Evolutionary conservation across 2,329 filamentous ascomycete species (phyloP).

Genomic region (Hypoxylon sp.): DNA sequence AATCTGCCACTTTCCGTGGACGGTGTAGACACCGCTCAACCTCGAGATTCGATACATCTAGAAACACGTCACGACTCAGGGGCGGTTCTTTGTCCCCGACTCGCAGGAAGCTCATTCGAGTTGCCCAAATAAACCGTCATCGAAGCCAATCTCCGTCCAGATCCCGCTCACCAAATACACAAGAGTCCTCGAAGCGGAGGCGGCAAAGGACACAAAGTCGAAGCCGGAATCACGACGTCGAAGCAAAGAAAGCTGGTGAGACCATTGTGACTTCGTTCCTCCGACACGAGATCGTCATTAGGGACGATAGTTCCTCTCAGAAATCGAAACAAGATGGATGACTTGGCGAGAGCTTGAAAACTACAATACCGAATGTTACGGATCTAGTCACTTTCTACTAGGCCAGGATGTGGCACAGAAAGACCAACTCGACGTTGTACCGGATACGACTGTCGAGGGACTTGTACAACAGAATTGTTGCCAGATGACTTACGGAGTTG

Average conservation of each 20-base stretch:
- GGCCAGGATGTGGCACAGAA: slow-evolving; percentile 22
- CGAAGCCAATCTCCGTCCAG: slow-evolving; percentile 62
- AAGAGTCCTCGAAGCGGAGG: slow-evolving; percentile 51
- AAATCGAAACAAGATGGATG: slow-evolving; percentile 41
- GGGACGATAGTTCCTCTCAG: slow-evolving; percentile 35
- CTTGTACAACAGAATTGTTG: slow-evolving; percentile 33
- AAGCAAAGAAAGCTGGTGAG: slow-evolving; percentile 39
- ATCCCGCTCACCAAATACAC: slow-evolving; percentile 52
- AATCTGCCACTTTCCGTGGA: slow-evolving; percentile 60
- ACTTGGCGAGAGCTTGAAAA: slow-evolving; percentile 10
- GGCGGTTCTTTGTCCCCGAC: slow-evolving; percentile 58
- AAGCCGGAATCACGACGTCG: slow-evolving; percentile 50
- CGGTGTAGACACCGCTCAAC: slow-evolving; percentile 60
- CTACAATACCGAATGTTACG: slow-evolving; percentile 5
- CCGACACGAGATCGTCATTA: slow-evolving; percentile 49
- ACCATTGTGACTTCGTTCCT: slow-evolving; percentile 40
- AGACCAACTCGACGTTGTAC: slow-evolving; percentile 22
- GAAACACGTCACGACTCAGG: slow-evolving; percentile 50
- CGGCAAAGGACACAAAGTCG: slow-evolving; percentile 59
- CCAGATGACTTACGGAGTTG: slow-evolving; percentile 20
- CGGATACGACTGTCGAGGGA: slow-evolving; percentile 16
- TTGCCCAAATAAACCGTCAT: slow-evolving; percentile 59
- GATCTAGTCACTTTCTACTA: slow-evolving; percentile 7
- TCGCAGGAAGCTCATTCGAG: slow-evolving; percentile 60
- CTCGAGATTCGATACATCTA: slow-evolving; percentile 52